Evolutionary conservation across 176 grass and related monocot species (phyloP).

Genomic region (Triticum monococcum): DNA sequence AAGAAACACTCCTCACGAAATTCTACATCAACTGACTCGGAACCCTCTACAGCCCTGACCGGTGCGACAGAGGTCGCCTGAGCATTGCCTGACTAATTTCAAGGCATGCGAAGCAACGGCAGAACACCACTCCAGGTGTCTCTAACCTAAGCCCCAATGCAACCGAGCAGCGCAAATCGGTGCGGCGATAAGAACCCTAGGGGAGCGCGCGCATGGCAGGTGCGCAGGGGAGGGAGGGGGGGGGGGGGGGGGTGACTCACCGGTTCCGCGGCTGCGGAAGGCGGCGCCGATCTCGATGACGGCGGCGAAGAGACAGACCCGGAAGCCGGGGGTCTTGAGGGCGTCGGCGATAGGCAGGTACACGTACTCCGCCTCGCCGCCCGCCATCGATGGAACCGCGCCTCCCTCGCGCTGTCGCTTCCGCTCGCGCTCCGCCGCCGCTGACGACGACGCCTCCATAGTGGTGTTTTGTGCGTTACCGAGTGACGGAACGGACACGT

Average conservation of each 20-base stretch:
- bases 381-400: neutral
- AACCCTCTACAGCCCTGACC: neutral
- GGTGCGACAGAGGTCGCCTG: neutral
- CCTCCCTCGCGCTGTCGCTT: constrained; percentile 31
- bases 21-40: neutral
- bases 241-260: constrained; percentile 20
- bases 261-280: constrained; percentile 49
- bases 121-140: neutral
- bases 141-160: neutral
- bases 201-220: neutral
- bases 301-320: constrained; percentile 40
- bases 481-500: neutral
- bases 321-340: constrained; percentile 20
- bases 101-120: neutral
- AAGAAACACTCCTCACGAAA: neutral
- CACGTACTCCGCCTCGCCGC: neutral
- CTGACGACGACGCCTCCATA: neutral
- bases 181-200: neutral
- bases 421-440: neutral
- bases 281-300: constrained; percentile 40
- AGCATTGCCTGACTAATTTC: neutral
- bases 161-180: neutral
- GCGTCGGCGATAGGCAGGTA: constrained; percentile 53
- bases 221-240: neutral
- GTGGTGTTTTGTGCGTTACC: neutral